These are phyloP conservation scores for Agastache rugosa DNA, from an alignment of 257 asterid genomes.

Conservation along the genomic window DNA sequence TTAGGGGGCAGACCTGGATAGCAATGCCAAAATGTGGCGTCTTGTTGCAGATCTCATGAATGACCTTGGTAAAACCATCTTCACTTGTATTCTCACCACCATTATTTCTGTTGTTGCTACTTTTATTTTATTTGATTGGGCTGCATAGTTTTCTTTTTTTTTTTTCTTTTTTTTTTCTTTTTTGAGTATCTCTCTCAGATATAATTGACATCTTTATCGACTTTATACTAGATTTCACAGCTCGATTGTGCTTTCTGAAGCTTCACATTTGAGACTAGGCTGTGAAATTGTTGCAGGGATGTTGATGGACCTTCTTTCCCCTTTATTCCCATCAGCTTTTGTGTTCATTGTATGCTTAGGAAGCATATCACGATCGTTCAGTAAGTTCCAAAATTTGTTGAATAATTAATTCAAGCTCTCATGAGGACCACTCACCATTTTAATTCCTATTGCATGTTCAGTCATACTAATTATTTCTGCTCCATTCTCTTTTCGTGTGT, in stretches of 20 bases:
- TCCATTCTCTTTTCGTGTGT: conserved; percentile 35
- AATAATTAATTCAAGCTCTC: conserved; percentile 13
- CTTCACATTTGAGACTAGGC: conserved; percentile 9
- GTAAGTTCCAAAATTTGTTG: conserved; percentile 56
- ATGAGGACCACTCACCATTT: conserved; percentile 13
- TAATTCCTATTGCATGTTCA: conserved; percentile 2
- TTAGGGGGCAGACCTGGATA: conserved; percentile 93
- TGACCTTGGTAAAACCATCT: conserved; percentile 69
- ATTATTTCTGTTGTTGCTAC: not conserved
- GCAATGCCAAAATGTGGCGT: conserved; percentile 99
- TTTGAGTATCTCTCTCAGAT: conserved; percentile 10
- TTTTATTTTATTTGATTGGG: conserved; percentile 1
- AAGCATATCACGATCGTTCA: conserved; percentile 96
- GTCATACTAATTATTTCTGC: conserved; percentile 22
- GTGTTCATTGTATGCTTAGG: conserved; percentile 86
- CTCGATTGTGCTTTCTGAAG: conserved; percentile 6
- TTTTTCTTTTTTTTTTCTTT: conserved; percentile 14
- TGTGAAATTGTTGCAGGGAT: conserved; percentile 69
- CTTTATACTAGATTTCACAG: not conserved
- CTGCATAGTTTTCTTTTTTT: conserved; percentile 6
- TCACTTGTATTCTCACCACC: not conserved
- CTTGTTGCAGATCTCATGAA: conserved; percentile 99
- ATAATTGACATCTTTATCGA: not conserved
- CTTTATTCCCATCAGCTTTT: conserved; percentile 89
- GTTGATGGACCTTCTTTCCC: conserved; percentile 99